These are phyloP conservation scores for Prunus persica DNA, from an alignment of 306 rosid species.

Conservation along the genomic window Prunus_persica_NCBIv2 NC_034016.1:11651501-11652000, in stretches of 20 bases:
- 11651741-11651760: no score
- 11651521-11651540: no score
- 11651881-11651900: not conserved
- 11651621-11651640: not conserved
- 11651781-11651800: not conserved
- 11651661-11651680: no score
- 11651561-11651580: no score
- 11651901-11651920: not conserved
- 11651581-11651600: no score
- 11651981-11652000: not conserved
- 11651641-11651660: not conserved
- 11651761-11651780: no score
- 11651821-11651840: not conserved
- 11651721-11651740: not conserved
- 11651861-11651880: not conserved
- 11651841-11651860: not conserved
- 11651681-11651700: not conserved
- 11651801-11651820: no score
- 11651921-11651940: not conserved
- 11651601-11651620: not conserved
- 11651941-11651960: not conserved
- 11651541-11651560: no score
- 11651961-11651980: not conserved
- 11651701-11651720: not conserved
- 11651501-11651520: no score